These are phyloP conservation scores for Cytospora leucostoma DNA, from an alignment of 2,329 filamentous ascomycete species.

Conservation along the genomic window DNA sequence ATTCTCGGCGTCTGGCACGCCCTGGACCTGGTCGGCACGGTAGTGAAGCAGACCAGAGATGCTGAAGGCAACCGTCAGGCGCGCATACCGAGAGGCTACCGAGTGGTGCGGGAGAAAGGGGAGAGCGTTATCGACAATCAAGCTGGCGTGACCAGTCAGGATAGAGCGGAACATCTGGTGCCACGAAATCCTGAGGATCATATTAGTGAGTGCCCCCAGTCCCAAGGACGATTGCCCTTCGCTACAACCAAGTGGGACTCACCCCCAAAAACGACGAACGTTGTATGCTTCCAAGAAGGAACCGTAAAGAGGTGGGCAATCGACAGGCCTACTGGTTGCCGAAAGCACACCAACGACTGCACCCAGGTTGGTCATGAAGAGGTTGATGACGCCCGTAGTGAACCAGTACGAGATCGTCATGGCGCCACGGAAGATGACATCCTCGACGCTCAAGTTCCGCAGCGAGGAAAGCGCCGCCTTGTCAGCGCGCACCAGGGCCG, in stretches of 20 bases:
- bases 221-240: neutral
- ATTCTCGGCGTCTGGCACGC: conserved; percentile 7
- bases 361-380: conserved; percentile 16
- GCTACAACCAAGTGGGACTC: neutral
- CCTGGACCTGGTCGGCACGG: conserved; percentile 5
- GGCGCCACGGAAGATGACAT: neutral
- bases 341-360: conserved; percentile 1
- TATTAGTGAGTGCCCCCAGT: too few relatives aligned
- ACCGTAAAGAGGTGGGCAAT: conserved; percentile 7
- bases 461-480: conserved; percentile 11
- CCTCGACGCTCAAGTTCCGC: neutral
- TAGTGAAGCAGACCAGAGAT: conserved; percentile 15
- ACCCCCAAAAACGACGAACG: conserved; percentile 19
- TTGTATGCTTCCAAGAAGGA: conserved; percentile 10
- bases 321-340: conserved; percentile 2
- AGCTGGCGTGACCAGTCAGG: conserved; percentile 10
- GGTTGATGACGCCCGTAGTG: conserved; percentile 4
- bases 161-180: conserved; percentile 19
- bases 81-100: conserved; percentile 7
- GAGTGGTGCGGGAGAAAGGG: conserved; percentile 10
- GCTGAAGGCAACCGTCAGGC: conserved; percentile 8
- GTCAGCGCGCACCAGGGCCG: conserved; percentile 8
- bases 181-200: conserved; percentile 5
- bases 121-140: conserved; percentile 5
- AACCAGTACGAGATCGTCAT: conserved; percentile 13